These are phyloP conservation scores for Tolypocladium ovalisporum DNA, from an alignment of 2,329 filamentous ascomycete species.

Conservation along the genomic window DNA sequence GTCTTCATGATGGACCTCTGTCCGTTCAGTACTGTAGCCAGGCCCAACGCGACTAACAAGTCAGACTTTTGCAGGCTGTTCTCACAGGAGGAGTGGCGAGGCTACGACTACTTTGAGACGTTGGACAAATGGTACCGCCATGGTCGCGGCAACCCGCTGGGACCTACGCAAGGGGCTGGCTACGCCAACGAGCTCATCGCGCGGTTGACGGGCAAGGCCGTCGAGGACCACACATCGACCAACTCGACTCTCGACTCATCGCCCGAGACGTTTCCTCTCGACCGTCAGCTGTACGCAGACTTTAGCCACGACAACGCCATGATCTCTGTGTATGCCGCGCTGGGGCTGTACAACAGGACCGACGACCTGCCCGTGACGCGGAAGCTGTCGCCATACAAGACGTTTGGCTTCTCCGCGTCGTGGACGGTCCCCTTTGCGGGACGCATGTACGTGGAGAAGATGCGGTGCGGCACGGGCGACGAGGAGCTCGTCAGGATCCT, in stretches of 20 bases:
- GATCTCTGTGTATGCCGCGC: conserved; percentile 60
- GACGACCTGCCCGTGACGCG: conserved; percentile 38
- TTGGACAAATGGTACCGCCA: conserved; percentile 81
- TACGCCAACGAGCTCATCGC: conserved; percentile 83
- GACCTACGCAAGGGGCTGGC: conserved; percentile 75
- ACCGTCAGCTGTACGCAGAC: conserved; percentile 64
- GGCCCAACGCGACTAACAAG: conserved; percentile 30
- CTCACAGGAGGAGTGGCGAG: conserved; percentile 58
- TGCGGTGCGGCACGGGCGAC: conserved; percentile 46
- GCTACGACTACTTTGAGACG: conserved; percentile 72
- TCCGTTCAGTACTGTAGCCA: conserved; percentile 70
- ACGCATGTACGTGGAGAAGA: conserved; percentile 79
- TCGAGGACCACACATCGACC: conserved; percentile 62
- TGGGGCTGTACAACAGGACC: conserved; percentile 67
- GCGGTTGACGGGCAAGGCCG: conserved; percentile 57
- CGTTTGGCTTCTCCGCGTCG: conserved; percentile 60
- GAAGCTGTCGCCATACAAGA: conserved; percentile 37
- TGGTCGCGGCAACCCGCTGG: conserved; percentile 65
- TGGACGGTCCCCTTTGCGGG: conserved; percentile 77
- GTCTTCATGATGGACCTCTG: conserved; percentile 81
- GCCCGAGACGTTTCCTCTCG: conserved; percentile 61
- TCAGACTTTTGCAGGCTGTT: conserved; percentile 73
- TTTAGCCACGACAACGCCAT: conserved; percentile 91
- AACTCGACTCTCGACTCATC: conserved; percentile 67
- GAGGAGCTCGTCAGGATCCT: conserved; percentile 70